phyloP scores from a whole-genome alignment of 345 rosid genomes.

The Aquilaria yunnanensis region DNA sequence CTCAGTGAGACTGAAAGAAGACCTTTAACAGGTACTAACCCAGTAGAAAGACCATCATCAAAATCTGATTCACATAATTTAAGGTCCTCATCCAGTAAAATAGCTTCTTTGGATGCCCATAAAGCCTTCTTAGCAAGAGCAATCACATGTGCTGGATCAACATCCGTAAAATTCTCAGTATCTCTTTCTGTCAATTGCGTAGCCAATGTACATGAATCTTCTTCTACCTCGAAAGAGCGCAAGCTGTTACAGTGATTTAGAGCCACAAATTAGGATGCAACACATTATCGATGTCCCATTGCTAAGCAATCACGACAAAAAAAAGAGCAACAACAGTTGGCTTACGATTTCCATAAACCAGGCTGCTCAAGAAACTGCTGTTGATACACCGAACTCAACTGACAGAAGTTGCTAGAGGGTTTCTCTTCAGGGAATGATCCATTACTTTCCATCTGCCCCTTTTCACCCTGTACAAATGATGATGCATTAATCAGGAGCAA shows the following conservation, averaged over 20 bases:
- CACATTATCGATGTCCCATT: not conserved
- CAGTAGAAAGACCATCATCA: not conserved
- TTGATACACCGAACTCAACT: conserved; percentile 25
- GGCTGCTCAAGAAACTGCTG: conserved; percentile 36
- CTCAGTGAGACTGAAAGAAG: not conserved
- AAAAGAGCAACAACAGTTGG: not conserved
- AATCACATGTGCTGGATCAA: conserved; percentile 35
- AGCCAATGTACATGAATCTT: conserved; percentile 22
- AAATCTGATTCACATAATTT: not conserved
- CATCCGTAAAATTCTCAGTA: conserved; percentile 16
- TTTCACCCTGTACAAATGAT: conserved; percentile 17
- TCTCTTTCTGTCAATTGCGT: conserved; percentile 21
- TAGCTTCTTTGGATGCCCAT: conserved; percentile 70
- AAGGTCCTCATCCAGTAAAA: conserved; percentile 24
- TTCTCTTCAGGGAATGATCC: conserved; percentile 29
- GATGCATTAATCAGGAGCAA: not conserved
- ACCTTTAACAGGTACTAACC: conserved; percentile 1
- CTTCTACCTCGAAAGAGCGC: conserved; percentile 27
- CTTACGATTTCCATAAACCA: conserved; percentile 59
- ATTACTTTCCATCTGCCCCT: conserved; percentile 32
- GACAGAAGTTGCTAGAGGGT: conserved; percentile 20
- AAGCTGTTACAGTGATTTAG: conserved; percentile 28
- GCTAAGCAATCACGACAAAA: not conserved
- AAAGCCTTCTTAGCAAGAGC: conserved; percentile 67
- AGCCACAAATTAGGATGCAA: conserved; percentile 7